These are phyloP conservation scores for Adansonia madagascariensis DNA, from an alignment of 441 rosid genomes.

Conservation along the genomic window DNA sequence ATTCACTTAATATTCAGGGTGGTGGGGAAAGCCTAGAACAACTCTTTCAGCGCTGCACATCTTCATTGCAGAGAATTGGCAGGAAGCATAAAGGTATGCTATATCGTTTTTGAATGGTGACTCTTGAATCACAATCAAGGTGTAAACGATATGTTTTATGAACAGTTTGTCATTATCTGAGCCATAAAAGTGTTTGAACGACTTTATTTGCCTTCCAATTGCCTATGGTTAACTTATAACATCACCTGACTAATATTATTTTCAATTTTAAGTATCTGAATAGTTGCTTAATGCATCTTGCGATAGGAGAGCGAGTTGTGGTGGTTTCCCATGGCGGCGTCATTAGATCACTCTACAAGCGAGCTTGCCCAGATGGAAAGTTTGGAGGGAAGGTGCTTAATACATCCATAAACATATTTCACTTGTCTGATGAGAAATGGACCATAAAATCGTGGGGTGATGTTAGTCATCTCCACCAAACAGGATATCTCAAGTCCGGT, in stretches of 20 bases:
- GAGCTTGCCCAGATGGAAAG: constrained; percentile 57
- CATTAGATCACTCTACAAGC: constrained; percentile 58
- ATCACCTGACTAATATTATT: background rate
- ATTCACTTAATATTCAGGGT: constrained; percentile 50
- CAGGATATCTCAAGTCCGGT: constrained; percentile 61
- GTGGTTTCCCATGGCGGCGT: constrained; percentile 86
- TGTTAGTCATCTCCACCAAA: constrained; percentile 61
- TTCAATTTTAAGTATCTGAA: background rate
- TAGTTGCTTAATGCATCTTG: background rate
- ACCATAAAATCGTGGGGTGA: constrained; percentile 61
- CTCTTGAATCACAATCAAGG: background rate
- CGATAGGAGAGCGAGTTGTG: constrained; percentile 70
- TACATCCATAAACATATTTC: constrained; percentile 65
- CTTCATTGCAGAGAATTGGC: constrained; percentile 66
- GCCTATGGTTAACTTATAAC: background rate
- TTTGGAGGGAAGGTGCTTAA: constrained; percentile 58
- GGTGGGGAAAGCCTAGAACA: constrained; percentile 89
- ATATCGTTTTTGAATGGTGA: background rate
- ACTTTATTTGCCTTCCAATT: background rate
- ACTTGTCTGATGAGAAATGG: constrained; percentile 60
- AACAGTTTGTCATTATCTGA: too few relatives aligned
- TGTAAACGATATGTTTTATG: background rate
- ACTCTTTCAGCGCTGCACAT: constrained; percentile 66
- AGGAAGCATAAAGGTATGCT: constrained; percentile 63
- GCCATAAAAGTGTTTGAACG: background rate